Conservation (phyloP, 2,329 filamentous ascomycete genomes). For the Penicillium brasilianum region DNA sequence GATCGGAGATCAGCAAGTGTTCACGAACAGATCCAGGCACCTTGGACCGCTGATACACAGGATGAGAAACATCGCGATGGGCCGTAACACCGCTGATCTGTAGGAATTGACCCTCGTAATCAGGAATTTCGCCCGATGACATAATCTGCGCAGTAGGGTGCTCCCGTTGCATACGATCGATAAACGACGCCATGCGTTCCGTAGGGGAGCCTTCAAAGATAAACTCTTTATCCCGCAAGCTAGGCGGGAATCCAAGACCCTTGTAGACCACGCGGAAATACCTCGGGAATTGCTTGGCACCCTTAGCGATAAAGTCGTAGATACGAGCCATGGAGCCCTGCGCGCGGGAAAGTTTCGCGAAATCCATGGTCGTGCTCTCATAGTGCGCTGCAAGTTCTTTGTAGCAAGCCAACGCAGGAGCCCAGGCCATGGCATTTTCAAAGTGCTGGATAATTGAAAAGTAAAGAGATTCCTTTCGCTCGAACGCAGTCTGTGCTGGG, state of each 20-base stretch:
- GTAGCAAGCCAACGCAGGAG: conserved; percentile 83
- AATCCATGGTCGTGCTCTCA: conserved; percentile 87
- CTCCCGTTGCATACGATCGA: conserved; percentile 88
- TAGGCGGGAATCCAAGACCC: conserved; percentile 83
- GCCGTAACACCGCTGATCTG: conserved; percentile 80
- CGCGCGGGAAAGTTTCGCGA: conserved; percentile 84
- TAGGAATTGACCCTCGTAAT: conserved; percentile 88
- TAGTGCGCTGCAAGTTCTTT: conserved; percentile 92
- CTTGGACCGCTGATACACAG: conserved; percentile 85
- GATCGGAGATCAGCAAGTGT: conserved; percentile 77
- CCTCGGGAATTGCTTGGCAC: conserved; percentile 75
- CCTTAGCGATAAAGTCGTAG: conserved; percentile 84
- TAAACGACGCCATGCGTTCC: conserved; percentile 80
- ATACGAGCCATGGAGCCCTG: conserved; percentile 91
- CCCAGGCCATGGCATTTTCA: conserved; percentile 93
- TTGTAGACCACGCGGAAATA: conserved; percentile 93
- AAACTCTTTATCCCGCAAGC: conserved; percentile 85
- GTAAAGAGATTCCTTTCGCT: conserved; percentile 89
- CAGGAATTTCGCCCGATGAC: conserved; percentile 70
- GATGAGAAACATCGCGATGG: conserved; percentile 80
- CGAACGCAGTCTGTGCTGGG: conserved; percentile 83
- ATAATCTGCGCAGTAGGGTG: conserved; percentile 85
- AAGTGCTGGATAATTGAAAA: conserved; percentile 95
- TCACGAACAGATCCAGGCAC: conserved; percentile 84
- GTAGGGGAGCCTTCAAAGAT: conserved; percentile 82